A percentile compares a stretch with the other conserved stretches of the same genome.
Evolutionary conservation across 1,284 basidiomycete genomes (phyloP).

Genomic region (Cutaneotrichosporon spelunceum): DNA sequence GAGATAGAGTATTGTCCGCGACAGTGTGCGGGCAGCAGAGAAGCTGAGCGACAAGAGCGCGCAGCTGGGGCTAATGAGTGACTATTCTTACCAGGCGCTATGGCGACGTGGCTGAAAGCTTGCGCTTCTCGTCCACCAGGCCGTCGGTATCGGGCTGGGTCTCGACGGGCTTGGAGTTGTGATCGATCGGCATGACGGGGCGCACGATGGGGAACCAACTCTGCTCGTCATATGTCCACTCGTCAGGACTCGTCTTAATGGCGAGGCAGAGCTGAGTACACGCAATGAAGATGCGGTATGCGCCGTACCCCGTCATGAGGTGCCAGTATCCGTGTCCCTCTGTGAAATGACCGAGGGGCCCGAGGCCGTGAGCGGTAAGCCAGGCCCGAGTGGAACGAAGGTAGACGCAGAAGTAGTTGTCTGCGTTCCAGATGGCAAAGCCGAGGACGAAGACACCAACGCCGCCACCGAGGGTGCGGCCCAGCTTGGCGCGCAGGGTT

Average conservation of each 20-base stretch:
- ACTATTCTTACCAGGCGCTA: not conserved
- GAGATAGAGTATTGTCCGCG: not conserved
- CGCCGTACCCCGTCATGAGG: conserved; percentile 54
- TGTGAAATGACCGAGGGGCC: conserved; percentile 37
- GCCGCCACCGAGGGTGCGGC: conserved; percentile 35
- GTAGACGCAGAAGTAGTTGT: conserved; percentile 55
- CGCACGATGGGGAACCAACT: conserved; percentile 29
- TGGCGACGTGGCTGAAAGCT: not conserved
- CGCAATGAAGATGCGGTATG: conserved; percentile 52
- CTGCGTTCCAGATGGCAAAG: conserved; percentile 57
- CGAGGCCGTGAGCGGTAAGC: conserved; percentile 27
- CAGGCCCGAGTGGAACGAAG: conserved; percentile 28
- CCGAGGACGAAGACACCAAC: conserved; percentile 48
- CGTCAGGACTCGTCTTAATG: conserved; percentile 33
- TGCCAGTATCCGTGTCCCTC: conserved; percentile 57
- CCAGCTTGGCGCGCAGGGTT: conserved; percentile 29
- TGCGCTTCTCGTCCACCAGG: not conserved
- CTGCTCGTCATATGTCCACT: conserved; percentile 28
- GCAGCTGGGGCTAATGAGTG: not conserved
- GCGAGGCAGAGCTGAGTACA: conserved; percentile 38
- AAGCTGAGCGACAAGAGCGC: not conserved
- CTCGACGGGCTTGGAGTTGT: not conserved
- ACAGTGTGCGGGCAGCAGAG: not conserved
- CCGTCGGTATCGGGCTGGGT: not conserved
- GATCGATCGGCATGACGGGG: not conserved